Conservation (phyloP, 805 yeast species). For the Candida loeiensis region DNA sequence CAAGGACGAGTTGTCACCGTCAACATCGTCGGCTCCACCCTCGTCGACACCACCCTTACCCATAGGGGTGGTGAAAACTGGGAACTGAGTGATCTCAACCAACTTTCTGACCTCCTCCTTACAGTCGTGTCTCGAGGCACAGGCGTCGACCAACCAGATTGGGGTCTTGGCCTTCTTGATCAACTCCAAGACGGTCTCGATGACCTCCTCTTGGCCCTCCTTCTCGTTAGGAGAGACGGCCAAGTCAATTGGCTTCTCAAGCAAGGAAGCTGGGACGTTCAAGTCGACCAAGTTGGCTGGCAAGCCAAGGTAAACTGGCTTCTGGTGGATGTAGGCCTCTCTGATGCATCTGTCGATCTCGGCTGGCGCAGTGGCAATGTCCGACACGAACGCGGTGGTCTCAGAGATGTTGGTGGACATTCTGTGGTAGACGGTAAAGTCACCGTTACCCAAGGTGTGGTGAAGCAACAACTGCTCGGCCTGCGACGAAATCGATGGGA, state of each 20-base stretch:
- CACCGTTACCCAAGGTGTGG: slow-evolving; percentile 44
- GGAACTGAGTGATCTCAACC: slow-evolving; percentile 25
- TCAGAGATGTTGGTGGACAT: slow-evolving; percentile 33
- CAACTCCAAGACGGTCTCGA: slow-evolving; percentile 22
- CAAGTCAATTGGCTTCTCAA: slow-evolving; percentile 29
- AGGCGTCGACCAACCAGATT: slow-evolving; percentile 29
- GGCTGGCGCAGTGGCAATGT: slow-evolving; percentile 25
- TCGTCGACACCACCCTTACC: slow-evolving; percentile 28
- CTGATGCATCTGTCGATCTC: slow-evolving; percentile 33
- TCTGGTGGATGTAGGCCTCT: slow-evolving; percentile 31
- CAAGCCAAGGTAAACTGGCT: slow-evolving; percentile 33
- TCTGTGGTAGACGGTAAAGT: slow-evolving; percentile 36
- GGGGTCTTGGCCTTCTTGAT: slow-evolving; percentile 24
- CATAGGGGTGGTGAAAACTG: slow-evolving; percentile 29
- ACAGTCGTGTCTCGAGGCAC: slow-evolving; percentile 28
- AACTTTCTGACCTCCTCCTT: slow-evolving; percentile 22
- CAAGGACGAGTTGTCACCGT: slow-evolving; percentile 16
- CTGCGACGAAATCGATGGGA: slow-evolving; percentile 32
- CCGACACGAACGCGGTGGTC: slow-evolving; percentile 29
- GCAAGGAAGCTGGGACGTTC: slow-evolving; percentile 26
- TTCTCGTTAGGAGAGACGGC: slow-evolving; percentile 26
- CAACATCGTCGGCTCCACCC: slow-evolving; percentile 10
- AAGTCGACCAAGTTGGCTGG: slow-evolving; percentile 36
- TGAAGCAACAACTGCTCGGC: slow-evolving; percentile 38
- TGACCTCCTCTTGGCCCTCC: slow-evolving; percentile 32